Evolutionary conservation across 2,329 filamentous ascomycete genomes (phyloP).

Genomic region (Pseudogymnoascus destructans): DNA sequence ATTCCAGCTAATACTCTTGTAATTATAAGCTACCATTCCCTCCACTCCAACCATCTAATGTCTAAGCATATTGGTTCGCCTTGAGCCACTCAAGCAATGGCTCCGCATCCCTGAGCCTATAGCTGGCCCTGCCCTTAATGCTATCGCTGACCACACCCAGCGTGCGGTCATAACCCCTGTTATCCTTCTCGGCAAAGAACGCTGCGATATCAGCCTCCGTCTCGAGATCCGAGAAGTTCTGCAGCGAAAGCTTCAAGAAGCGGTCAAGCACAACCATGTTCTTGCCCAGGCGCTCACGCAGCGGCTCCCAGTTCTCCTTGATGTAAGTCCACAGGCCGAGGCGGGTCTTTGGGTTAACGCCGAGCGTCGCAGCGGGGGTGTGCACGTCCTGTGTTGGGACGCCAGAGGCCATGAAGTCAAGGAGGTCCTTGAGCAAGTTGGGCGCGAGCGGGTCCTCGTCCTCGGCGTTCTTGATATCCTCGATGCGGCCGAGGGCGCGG

Average conservation of each 20-base stretch:
- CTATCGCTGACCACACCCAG: constrained; percentile 76
- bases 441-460: constrained; percentile 22
- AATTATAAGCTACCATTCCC: constrained; percentile 9
- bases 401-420: constrained; percentile 68
- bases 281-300: constrained; percentile 56
- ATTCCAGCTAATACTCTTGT: constrained; percentile 15
- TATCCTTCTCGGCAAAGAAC: constrained; percentile 84
- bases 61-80: constrained; percentile 43
- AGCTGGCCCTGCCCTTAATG: constrained; percentile 69
- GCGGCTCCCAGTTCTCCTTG: constrained; percentile 65
- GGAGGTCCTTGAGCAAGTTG: constrained; percentile 52
- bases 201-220: constrained; percentile 61
- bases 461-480: constrained; percentile 32
- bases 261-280: constrained; percentile 86
- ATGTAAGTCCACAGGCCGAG: constrained; percentile 72
- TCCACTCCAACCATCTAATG: not conserved
- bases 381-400: constrained; percentile 83
- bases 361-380: constrained; percentile 59
- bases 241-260: constrained; percentile 66
- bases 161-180: constrained; percentile 72
- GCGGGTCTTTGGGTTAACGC: constrained; percentile 61
- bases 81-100: constrained; percentile 68
- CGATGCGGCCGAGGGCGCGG: constrained; percentile 59
- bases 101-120: constrained; percentile 62
- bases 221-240: constrained; percentile 60